Evolutionary conservation across 148 eudicot genomes (phyloP).

Genomic region (Rhododendron ferrugineum): DNA sequence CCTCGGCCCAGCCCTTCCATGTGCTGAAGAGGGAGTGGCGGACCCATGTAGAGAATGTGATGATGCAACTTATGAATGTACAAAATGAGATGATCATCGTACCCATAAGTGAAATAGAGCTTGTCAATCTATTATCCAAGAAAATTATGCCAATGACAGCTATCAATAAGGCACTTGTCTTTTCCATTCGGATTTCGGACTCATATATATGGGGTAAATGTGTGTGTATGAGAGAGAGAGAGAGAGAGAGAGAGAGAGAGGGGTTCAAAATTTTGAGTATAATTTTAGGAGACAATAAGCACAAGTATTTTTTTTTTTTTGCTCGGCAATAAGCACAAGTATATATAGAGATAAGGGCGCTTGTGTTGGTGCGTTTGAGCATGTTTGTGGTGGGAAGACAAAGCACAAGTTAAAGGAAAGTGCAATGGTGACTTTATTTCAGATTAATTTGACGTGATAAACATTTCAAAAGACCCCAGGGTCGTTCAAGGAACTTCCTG

Average conservation of each 20-base stretch:
- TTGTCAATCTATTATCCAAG: not conserved
- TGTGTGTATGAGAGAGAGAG: not conserved
- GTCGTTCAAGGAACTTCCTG: not conserved
- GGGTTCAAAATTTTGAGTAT: not conserved
- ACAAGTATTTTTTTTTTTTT: too few relatives aligned
- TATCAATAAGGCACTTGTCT: not conserved
- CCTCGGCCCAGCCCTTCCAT: not conserved
- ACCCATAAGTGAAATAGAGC: not conserved
- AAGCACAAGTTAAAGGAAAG: not conserved
- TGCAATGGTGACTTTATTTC: not conserved
- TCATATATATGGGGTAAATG: not conserved
- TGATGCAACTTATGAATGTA: not conserved
- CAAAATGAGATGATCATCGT: conserved; percentile 4
- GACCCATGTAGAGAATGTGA: conserved; percentile 6
- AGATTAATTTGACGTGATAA: not conserved
- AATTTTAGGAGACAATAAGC: not conserved
- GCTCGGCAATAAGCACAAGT: not conserved
- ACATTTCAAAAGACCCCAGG: not conserved
- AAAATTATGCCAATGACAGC: not conserved
- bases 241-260: not conserved
- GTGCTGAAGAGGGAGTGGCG: not conserved
- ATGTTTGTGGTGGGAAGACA: not conserved
- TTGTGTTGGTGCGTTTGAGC: not conserved
- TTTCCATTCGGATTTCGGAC: not conserved
- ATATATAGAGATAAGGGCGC: not conserved